Percentiles rank a stretch among this genome's conserved stretches.
These are phyloP conservation scores for Camellia oleifera DNA, from an alignment of 179 eudicot genomes.

Conservation along the genomic window DNA sequence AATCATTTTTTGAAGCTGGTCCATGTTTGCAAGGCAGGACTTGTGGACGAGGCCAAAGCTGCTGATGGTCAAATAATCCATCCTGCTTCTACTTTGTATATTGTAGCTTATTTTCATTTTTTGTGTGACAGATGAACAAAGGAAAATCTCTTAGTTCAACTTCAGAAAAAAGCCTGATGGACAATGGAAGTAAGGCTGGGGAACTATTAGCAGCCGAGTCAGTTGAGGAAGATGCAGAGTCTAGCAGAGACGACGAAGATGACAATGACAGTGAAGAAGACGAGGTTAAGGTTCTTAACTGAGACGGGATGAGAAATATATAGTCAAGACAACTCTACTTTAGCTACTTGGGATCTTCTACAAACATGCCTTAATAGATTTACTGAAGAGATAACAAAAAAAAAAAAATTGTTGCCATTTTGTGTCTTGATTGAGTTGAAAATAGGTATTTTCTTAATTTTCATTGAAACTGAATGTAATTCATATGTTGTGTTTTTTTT, in stretches of 20 bases:
- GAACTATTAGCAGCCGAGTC: constrained; percentile 56
- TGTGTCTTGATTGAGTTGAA: no score
- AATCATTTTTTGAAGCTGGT: no score
- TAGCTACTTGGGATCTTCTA: not conserved
- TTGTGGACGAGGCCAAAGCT: no score
- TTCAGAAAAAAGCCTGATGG: constrained; percentile 26
- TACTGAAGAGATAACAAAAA: no score
- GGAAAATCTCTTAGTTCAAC: constrained; percentile 49
- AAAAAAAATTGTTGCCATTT: no score
- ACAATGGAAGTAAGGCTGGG: constrained; percentile 63
- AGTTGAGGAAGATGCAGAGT: constrained; percentile 66
- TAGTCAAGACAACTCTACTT: constrained; percentile 12
- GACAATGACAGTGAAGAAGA: constrained; percentile 29
- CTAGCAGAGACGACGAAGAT: constrained; percentile 36
- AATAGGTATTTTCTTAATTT: no score
- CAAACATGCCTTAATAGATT: not conserved
- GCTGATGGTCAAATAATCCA: not conserved
- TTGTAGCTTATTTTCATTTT: not conserved
- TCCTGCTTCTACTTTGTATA: not conserved
- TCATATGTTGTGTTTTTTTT: no score
- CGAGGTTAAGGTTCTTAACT: constrained; percentile 20
- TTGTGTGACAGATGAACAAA: constrained; percentile 71
- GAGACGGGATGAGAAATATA: constrained; percentile 13
- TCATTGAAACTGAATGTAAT: no score
- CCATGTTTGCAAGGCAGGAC: not conserved